These are phyloP conservation scores for Diophrys appendiculata DNA, from an alignment of 73 alveolate species.

Conservation along the genomic window DNA sequence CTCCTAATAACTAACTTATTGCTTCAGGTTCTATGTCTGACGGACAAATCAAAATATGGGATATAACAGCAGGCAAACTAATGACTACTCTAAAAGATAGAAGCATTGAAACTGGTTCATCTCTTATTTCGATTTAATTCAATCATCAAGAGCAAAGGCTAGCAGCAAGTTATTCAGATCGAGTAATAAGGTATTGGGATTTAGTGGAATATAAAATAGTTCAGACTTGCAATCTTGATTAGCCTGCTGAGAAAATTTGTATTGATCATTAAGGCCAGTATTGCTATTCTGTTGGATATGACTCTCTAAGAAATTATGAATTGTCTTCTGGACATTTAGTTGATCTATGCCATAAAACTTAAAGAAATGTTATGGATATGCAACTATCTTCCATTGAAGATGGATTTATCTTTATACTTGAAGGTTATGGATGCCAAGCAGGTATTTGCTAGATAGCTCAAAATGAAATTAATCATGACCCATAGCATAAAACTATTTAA, in stretches of 20 bases:
- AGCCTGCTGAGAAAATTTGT: neutral
- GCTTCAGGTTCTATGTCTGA: neutral
- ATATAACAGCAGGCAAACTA: neutral
- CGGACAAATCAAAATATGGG: neutral
- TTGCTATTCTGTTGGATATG: neutral
- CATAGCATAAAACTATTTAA: neutral
- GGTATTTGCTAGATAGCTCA: neutral
- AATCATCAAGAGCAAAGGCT: neutral
- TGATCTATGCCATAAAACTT: neutral
- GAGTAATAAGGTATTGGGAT: neutral
- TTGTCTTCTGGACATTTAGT: neutral
- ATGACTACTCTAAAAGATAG: neutral
- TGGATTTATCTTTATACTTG: neutral
- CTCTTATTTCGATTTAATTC: neutral
- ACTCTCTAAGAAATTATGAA: neutral
- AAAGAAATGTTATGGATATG: neutral
- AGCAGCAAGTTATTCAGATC: neutral
- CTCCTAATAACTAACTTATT: neutral
- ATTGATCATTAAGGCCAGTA: neutral
- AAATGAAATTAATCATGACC: neutral
- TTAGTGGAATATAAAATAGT: neutral
- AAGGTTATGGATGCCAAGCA: neutral
- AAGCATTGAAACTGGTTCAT: neutral
- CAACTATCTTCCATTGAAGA: neutral
- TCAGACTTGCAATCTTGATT: neutral